phyloP scores from a whole-genome alignment of 2,329 filamentous ascomycete species.

The Anthostomella pinea region DNA sequence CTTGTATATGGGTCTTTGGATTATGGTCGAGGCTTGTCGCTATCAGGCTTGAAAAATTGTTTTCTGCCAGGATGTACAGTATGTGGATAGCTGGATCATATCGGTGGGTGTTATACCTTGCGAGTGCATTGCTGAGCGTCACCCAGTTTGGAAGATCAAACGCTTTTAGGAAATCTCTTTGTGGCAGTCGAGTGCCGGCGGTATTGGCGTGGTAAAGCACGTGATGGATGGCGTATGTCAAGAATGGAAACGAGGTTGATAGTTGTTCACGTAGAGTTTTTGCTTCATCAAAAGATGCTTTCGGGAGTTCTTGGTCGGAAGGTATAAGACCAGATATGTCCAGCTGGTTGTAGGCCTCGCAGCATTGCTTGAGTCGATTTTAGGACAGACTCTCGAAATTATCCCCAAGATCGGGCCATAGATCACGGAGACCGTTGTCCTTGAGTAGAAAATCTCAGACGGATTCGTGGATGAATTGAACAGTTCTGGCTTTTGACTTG shows the following conservation, averaged over 20 bases:
- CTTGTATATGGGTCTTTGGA: neutral
- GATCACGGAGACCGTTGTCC: constrained; percentile 27
- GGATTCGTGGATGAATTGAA: constrained; percentile 55
- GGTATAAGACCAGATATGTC: constrained; percentile 1
- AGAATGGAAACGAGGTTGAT: constrained; percentile 10
- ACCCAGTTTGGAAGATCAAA: constrained; percentile 4
- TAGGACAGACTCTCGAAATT: constrained; percentile 43
- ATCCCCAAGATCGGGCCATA: constrained; percentile 33
- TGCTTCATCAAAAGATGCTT: constrained; percentile 1
- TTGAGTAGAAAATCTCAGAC: constrained; percentile 46
- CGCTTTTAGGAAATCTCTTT: constrained; percentile 2
- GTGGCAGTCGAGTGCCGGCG: neutral
- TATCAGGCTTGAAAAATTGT: neutral
- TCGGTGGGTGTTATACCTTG: neutral
- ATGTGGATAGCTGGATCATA: neutral
- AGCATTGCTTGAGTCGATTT: constrained; percentile 20
- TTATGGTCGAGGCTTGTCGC: neutral
- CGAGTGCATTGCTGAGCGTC: neutral
- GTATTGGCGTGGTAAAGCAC: constrained; percentile 14
- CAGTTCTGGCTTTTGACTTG: constrained; percentile 25
- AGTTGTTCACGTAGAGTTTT: constrained; percentile 1
- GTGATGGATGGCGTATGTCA: constrained; percentile 4
- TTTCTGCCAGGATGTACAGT: neutral
- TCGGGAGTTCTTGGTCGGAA: neutral
- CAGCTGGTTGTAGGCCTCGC: constrained; percentile 1